Evolutionary conservation across 805 yeast species (phyloP).

Genomic region (Saccharomycopsis sp.): DNA sequence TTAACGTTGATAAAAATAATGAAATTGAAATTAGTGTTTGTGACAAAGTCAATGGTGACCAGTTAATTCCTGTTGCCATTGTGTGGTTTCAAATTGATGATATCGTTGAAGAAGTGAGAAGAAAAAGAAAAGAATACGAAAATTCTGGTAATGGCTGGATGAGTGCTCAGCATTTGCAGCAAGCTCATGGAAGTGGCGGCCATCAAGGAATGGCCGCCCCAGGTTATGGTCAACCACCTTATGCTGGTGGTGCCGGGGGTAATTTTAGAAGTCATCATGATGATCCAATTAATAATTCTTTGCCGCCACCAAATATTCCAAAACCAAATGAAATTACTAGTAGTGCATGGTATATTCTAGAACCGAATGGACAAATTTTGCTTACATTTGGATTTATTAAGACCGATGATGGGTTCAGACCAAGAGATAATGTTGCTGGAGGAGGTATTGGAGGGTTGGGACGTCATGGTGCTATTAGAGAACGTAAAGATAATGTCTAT

Average conservation of each 20-base stretch:
- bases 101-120: constrained; percentile 89
- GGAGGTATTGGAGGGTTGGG: constrained; percentile 56
- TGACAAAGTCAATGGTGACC: constrained; percentile 61
- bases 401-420: constrained; percentile 35
- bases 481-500: constrained; percentile 78
- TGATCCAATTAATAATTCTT: constrained; percentile 4
- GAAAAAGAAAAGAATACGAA: constrained; percentile 74
- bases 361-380: constrained; percentile 89
- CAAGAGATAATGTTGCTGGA: constrained; percentile 28
- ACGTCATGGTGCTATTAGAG: constrained; percentile 97
- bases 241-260: constrained; percentile 12
- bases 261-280: constrained; percentile 15
- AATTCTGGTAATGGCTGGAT: constrained; percentile 79
- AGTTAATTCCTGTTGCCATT: constrained; percentile 78
- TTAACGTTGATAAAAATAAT: constrained; percentile 83
- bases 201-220: constrained; percentile 17
- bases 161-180: constrained; percentile 53
- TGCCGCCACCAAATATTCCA: not conserved
- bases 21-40: constrained; percentile 85
- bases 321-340: constrained; percentile 35
- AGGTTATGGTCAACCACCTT: constrained; percentile 23
- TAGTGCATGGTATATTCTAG: constrained; percentile 83
- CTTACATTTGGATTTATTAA: constrained; percentile 76
- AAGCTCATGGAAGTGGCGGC: constrained; percentile 20
- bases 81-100: constrained; percentile 89